phyloP scores from a whole-genome alignment of 805 yeast genomes.

The Candida boleticola region DNA sequence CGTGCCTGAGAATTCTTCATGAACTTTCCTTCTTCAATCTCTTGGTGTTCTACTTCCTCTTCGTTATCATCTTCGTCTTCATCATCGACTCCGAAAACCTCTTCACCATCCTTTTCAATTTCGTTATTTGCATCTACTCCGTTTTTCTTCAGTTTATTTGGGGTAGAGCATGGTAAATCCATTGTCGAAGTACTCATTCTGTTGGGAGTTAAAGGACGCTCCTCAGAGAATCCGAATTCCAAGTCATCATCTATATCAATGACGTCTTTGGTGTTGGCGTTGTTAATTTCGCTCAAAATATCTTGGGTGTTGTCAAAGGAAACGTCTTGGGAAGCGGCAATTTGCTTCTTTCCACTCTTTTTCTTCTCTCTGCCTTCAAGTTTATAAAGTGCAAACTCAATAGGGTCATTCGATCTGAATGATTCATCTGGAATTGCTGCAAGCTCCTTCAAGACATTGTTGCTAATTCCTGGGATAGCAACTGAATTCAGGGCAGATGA shows the following conservation, averaged over 20 bases:
- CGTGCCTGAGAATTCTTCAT: not conserved
- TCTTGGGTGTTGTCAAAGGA: conserved; percentile 29
- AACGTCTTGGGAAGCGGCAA: conserved; percentile 1
- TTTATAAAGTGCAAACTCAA: conserved; percentile 70
- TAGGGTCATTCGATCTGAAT: conserved; percentile 61
- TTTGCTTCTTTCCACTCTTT: conserved; percentile 9
- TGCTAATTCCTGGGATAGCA: conserved; percentile 56
- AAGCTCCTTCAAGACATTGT: conserved; percentile 48
- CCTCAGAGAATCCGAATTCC: conserved; percentile 17
- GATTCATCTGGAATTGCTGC: conserved; percentile 85
- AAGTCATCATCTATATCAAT: conserved; percentile 19
- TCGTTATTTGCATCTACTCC: not conserved
- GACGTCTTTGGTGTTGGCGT: conserved; percentile 39
- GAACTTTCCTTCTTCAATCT: not conserved
- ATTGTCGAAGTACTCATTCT: conserved; percentile 7
- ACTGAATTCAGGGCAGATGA: conserved; percentile 28
- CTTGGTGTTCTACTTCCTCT: not conserved
- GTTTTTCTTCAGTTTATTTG: not conserved
- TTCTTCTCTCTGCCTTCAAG: conserved; percentile 59
- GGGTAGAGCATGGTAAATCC: conserved; percentile 1
- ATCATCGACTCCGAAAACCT: not conserved
- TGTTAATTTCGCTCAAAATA: conserved; percentile 37
- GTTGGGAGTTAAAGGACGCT: conserved; percentile 32
- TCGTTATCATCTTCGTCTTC: not conserved
- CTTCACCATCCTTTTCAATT: conserved; percentile 1